phyloP scores from a whole-genome alignment of 768 basidiomycete species.

The Tulasnella sp. region DNA sequence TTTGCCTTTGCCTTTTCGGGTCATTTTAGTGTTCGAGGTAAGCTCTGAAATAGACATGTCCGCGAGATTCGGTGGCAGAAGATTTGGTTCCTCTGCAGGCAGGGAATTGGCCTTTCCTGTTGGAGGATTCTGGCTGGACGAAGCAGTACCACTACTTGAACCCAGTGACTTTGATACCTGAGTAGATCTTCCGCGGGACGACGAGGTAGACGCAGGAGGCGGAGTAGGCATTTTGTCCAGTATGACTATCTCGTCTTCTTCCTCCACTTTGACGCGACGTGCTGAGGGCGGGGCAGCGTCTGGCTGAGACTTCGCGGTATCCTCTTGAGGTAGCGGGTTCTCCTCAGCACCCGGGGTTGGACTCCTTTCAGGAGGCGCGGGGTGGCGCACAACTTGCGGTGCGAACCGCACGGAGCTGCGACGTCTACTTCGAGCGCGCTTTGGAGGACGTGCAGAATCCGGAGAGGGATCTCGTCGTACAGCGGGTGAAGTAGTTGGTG shows the following conservation, averaged over 20 bases:
- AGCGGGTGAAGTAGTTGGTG: constrained; percentile 1
- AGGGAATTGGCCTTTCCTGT: too few relatives aligned
- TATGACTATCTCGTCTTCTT: constrained; percentile 29
- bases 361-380: background rate
- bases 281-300: background rate
- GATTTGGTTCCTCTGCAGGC: background rate
- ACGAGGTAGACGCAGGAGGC: background rate
- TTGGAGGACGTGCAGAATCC: background rate
- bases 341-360: constrained; percentile 3
- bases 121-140: background rate
- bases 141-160: background rate
- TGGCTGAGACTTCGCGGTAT: background rate
- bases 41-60: constrained; percentile 7
- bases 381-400: constrained; percentile 25
- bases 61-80: constrained; percentile 6
- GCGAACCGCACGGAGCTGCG: constrained; percentile 23
- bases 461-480: background rate
- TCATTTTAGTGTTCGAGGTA: background rate
- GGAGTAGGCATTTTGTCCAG: constrained; percentile 27
- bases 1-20: constrained; percentile 28
- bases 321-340: background rate
- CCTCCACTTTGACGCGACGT: constrained; percentile 15
- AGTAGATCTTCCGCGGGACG: background rate
- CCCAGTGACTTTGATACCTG: background rate
- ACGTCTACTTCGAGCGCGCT: constrained; percentile 15